Conservation (phyloP, 2,329 filamentous ascomycete genomes). For the Nigrograna mackinnonii region DNA sequence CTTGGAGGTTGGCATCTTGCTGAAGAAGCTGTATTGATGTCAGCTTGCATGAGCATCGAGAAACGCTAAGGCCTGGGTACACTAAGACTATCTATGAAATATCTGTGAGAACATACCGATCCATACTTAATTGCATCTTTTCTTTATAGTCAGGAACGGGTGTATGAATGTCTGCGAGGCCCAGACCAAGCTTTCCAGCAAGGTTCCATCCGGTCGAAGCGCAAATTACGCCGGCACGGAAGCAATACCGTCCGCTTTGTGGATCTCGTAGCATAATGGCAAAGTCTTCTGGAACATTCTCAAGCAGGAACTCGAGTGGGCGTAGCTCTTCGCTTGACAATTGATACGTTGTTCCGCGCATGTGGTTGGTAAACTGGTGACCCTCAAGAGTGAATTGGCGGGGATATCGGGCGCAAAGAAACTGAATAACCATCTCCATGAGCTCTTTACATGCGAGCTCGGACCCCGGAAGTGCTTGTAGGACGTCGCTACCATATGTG, state of each 20-base stretch:
- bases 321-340: conserved; percentile 64
- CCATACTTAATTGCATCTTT: conserved; percentile 88
- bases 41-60: too few relatives aligned
- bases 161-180: conserved; percentile 71
- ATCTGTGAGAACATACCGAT: conserved; percentile 59
- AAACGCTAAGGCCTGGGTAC: too few relatives aligned
- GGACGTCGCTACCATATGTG: conserved; percentile 65
- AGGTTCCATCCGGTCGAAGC: conserved; percentile 82
- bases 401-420: conserved; percentile 77
- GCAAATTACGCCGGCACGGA: conserved; percentile 78
- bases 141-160: conserved; percentile 82
- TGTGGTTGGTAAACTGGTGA: conserved; percentile 64
- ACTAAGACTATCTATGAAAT: conserved; percentile 5
- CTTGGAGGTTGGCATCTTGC: conserved; percentile 72
- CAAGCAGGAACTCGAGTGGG: conserved; percentile 71
- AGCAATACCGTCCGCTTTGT: conserved; percentile 70
- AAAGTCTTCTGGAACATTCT: conserved; percentile 86
- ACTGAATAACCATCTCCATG: conserved; percentile 85
- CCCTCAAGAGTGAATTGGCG: conserved; percentile 67
- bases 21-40: conserved; percentile 65
- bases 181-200: conserved; percentile 71
- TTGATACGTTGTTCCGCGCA: conserved; percentile 62
- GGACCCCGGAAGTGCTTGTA: conserved; percentile 72
- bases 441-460: conserved; percentile 82
- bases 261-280: conserved; percentile 74